Conservation (phyloP, 495 filamentous ascomycete species). For the Hamigera avellanea region DNA sequence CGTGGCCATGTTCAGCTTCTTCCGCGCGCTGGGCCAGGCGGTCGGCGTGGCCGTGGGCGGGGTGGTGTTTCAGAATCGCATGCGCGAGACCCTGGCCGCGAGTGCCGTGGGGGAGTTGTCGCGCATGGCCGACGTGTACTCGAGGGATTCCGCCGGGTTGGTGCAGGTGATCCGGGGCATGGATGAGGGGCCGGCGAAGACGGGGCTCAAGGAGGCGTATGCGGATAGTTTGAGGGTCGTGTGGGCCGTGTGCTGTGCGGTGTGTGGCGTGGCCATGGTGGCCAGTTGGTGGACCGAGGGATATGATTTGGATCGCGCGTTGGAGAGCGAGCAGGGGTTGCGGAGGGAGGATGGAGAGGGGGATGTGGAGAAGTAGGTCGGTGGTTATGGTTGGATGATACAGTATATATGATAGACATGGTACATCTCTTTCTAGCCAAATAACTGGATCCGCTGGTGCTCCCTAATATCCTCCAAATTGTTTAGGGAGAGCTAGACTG, state of each 20-base stretch:
- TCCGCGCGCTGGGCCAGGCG: slow-evolving; percentile 42
- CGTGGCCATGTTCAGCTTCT: slow-evolving; percentile 44
- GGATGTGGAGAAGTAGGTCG: slow-evolving; percentile 1
- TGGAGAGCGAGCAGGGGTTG: slow-evolving; percentile 37
- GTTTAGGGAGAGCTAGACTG: too few species aligned
- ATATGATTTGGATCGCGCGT: slow-evolving; percentile 41
- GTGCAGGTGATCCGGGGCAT: slow-evolving; percentile 48
- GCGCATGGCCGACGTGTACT: slow-evolving; percentile 35
- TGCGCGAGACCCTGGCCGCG: slow-evolving; percentile 38
- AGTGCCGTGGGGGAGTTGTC: too few species aligned
- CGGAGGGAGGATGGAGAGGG: slow-evolving; percentile 11
- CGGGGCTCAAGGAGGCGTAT: slow-evolving; percentile 39
- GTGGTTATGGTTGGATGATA: too few species aligned
- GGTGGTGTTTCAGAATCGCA: slow-evolving; percentile 49
- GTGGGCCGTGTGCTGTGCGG: slow-evolving; percentile 43
- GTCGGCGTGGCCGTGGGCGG: slow-evolving; percentile 46
- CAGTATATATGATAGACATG: too few species aligned
- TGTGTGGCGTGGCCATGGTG: slow-evolving; percentile 36
- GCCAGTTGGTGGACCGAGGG: slow-evolving; percentile 39
- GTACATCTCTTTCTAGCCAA: too few species aligned
- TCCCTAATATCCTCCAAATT: too few species aligned
- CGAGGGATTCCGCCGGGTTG: slow-evolving; percentile 46
- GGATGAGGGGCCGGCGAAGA: slow-evolving; percentile 27
- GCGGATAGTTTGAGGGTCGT: slow-evolving; percentile 44
- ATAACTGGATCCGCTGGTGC: too few species aligned